Evolutionary conservation across 306 rosid species (phyloP).

Genomic region (Begonia peltatifolia): DNA sequence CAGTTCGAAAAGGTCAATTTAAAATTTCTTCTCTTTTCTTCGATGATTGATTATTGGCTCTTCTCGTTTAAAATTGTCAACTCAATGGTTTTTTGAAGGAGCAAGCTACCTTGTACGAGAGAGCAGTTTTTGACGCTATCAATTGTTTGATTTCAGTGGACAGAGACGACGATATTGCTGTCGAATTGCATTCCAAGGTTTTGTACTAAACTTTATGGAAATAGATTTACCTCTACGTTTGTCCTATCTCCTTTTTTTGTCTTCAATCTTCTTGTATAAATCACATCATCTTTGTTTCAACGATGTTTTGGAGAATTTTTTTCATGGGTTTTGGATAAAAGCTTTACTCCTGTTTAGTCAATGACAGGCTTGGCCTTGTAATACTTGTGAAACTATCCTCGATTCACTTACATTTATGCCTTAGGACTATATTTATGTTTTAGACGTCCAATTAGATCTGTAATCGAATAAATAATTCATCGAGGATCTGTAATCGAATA

Average conservation of each 20-base stretch:
- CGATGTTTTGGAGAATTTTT: too few relatives aligned
- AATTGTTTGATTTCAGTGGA: constrained; percentile 42
- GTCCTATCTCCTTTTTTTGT: background rate
- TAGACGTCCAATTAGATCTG: too few relatives aligned
- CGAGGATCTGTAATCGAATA: too few relatives aligned
- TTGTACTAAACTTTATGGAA: background rate
- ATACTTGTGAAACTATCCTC: too few relatives aligned
- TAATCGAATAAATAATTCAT: too few relatives aligned
- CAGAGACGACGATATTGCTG: constrained; percentile 64
- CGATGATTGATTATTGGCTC: background rate
- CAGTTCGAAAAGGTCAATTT: too few relatives aligned
- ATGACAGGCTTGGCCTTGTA: too few relatives aligned
- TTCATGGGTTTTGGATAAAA: too few relatives aligned
- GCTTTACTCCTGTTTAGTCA: too few relatives aligned
- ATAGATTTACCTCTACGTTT: constrained; percentile 1
- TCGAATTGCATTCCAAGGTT: constrained; percentile 54
- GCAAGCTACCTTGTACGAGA: constrained; percentile 72
- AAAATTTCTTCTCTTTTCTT: background rate
- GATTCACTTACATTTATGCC: too few relatives aligned
- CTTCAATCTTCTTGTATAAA: background rate
- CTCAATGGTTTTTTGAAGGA: constrained; percentile 26
- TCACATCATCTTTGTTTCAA: too few relatives aligned
- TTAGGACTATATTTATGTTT: too few relatives aligned
- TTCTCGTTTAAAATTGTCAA: background rate
- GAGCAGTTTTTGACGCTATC: constrained; percentile 44